phyloP scores from a whole-genome alignment of 495 filamentous ascomycete species.

The Neurospora discreta region DNA sequence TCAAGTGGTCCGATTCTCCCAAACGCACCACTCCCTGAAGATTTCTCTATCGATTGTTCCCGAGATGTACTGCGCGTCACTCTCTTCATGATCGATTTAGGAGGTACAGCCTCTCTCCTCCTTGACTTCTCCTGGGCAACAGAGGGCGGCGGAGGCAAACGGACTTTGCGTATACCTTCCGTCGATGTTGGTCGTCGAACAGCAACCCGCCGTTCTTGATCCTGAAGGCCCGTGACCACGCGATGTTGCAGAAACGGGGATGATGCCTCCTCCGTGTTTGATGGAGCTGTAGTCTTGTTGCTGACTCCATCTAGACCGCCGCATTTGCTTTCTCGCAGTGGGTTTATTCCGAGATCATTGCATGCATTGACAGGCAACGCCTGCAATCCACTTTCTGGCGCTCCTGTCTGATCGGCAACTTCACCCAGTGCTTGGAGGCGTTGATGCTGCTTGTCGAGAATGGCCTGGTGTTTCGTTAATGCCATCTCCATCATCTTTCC shows the following conservation, averaged over 20 bases:
- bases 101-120: conserved; percentile 18
- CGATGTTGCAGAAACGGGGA: background rate
- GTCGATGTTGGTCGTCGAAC: conserved; percentile 26
- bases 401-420: background rate
- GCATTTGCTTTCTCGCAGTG: background rate
- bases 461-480: background rate
- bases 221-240: background rate
- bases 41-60: background rate
- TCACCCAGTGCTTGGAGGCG: background rate
- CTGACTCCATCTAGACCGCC: background rate
- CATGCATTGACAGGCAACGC: background rate
- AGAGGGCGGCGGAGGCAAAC: conserved; percentile 13
- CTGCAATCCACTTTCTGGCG: background rate
- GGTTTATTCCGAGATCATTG: background rate
- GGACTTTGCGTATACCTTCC: conserved; percentile 2
- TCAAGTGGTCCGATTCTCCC: background rate
- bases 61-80: conserved; percentile 5
- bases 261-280: background rate
- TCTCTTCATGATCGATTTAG: conserved; percentile 31
- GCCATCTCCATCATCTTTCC: background rate
- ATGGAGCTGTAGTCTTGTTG: background rate
- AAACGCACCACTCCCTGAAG: background rate
- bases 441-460: background rate
- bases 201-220: conserved; percentile 21
- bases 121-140: conserved; percentile 28